Base-by-base conservation (phyloP, 306 rosid genomes). In the Fragaria nilgerrensis region DNA sequence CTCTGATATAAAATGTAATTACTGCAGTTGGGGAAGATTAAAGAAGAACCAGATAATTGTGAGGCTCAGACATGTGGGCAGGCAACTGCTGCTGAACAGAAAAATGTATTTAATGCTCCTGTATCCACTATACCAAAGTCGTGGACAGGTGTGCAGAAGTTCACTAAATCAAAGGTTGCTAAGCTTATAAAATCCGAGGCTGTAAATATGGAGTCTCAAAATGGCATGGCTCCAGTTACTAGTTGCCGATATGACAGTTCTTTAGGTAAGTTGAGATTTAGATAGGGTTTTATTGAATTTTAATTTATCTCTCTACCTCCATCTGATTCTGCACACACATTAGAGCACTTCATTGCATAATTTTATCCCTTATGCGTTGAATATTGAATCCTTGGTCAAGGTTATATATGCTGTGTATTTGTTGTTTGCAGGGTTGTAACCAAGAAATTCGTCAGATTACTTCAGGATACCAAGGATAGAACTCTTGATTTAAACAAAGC, bases 191-290 rank as follows among this genome's bases (percentile, higher is more conserved):
- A 92, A 74, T 69, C 82, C 37, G 87, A 73, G 70, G 76, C 77
- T 74, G 73, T 76, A 17, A 77, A 53, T 70, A 58, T 72, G 68
- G 96, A 83, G 74, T 66, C 89, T 78, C 43, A 75, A 55, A 81
- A 84, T 44, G 83, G 85, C 59, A 58, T 48, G 39, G 37, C 68
- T 74, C 83, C 82, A 63, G 85, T 64, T 79, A 86, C 43, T 76
- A 77, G 77, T 72, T 84, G 94, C 80, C 96, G 95, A 56, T 91
- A 82, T 50, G 97, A 91, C 82, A 91, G 90, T 82, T 93, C 97
- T 70, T 84, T 93, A 87, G 95, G 98, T 93, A 88, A 67, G 90
- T 74, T 75, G 67, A 66, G 37, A 37, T 61, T 68, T 62, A 22
- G 32, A 22, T 56, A 14, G 56, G 17, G 2, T 70, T 48, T 43